Percentiles rank a stretch among this genome's conserved stretches.
These are phyloP conservation scores for Lantana camara DNA, from an alignment of 257 asterid genomes.

Conservation along the genomic window DNA sequence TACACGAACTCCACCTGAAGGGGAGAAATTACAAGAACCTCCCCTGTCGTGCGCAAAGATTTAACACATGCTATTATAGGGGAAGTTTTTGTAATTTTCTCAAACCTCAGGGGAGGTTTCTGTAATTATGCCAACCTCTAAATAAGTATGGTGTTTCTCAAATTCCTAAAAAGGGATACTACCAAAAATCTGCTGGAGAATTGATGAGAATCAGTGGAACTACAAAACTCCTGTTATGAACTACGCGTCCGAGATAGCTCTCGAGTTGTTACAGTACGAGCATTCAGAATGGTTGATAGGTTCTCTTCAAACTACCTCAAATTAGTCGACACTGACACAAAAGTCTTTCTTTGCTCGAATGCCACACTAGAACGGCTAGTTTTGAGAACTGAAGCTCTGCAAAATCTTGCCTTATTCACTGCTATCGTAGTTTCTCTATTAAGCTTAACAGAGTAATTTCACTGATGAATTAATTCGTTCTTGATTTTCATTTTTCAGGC, in stretches of 20 bases:
- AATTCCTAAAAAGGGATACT: constrained; percentile 51
- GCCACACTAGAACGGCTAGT: constrained; percentile 75
- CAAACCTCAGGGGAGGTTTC: too few species aligned
- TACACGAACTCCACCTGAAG: too few species aligned
- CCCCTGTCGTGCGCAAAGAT: too few species aligned
- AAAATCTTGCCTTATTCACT: constrained; percentile 61
- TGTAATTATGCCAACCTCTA: too few species aligned
- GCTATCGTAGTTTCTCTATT: too few species aligned
- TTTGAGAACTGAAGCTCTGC: constrained; percentile 71
- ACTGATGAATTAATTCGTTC: too few species aligned
- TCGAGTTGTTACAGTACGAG: constrained; percentile 68
- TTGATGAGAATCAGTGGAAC: constrained; percentile 83
- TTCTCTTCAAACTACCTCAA: constrained; percentile 62
- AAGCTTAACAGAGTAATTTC: too few species aligned
- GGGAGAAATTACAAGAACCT: too few species aligned
- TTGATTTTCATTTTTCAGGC: too few species aligned
- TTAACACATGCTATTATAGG: too few species aligned
- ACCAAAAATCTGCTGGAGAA: constrained; percentile 75
- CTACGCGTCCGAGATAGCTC: constrained; percentile 74
- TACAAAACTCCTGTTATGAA: constrained; percentile 82
- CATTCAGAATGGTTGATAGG: constrained; percentile 50
- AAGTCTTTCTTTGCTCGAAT: constrained; percentile 59
- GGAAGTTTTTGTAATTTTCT: too few species aligned
- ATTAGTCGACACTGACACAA: constrained; percentile 69
- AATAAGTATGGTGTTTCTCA: neutral